phyloP scores from a whole-genome alignment of 1,139 yeast genomes.

The Pneumocystis canis region DNA sequence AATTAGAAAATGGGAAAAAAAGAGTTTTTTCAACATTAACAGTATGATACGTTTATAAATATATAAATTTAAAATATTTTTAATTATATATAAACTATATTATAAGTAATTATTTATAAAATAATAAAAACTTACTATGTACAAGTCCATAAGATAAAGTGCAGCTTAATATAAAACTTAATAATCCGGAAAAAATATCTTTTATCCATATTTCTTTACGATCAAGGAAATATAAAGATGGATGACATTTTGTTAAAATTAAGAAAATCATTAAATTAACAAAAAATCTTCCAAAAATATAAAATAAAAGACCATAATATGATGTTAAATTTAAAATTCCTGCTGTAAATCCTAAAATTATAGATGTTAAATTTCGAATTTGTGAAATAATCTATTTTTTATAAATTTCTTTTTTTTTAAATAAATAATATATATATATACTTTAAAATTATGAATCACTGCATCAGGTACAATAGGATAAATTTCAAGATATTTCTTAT shows the following conservation, averaged over 20 bases:
- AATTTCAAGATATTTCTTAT: background rate
- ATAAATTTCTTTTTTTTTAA: background rate
- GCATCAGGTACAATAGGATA: background rate
- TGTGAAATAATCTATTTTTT: conserved; percentile 11
- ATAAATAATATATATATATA: background rate
- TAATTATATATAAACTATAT: background rate
- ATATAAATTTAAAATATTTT: background rate
- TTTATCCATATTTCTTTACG: conserved; percentile 12
- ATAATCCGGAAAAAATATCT: conserved; percentile 13
- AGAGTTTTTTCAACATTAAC: conserved; percentile 37
- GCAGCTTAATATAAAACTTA: conserved; percentile 15
- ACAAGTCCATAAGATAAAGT: conserved; percentile 15
- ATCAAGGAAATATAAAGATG: background rate
- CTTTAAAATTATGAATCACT: background rate
- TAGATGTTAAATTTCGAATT: conserved; percentile 15
- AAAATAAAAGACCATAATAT: conserved; percentile 13
- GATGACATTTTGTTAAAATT: conserved; percentile 10
- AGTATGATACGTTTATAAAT: background rate
- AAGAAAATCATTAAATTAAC: conserved; percentile 11
- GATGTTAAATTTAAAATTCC: conserved; percentile 15
- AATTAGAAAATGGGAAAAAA: conserved; percentile 45
- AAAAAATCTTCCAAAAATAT: conserved; percentile 12
- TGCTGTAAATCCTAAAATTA: conserved; percentile 13
- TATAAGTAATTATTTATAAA: background rate
- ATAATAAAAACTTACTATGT: conserved; percentile 8